A percentile compares a stretch with the other conserved stretches of the same genome.
Evolutionary conservation across 495 filamentous ascomycete genomes (phyloP).

Genomic region (Tuber magnatum): DNA sequence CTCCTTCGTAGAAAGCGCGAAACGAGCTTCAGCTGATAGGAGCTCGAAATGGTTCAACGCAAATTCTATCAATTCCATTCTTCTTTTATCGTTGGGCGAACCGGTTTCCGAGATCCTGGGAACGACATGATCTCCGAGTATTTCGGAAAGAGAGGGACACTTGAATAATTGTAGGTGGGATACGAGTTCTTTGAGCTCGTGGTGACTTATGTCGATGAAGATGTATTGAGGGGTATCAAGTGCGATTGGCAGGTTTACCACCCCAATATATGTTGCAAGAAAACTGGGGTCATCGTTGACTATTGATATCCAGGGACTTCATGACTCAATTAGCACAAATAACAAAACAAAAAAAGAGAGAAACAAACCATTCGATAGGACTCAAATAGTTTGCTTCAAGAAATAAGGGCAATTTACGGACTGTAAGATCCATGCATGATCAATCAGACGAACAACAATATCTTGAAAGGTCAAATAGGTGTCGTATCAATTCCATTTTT

Average conservation of each 20-base stretch:
- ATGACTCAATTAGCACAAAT: constrained; percentile 1
- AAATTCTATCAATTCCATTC: constrained; percentile 16
- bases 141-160: constrained; percentile 14
- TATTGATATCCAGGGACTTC: constrained; percentile 27
- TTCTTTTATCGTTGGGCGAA: constrained; percentile 17
- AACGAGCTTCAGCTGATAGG: constrained; percentile 7
- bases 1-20: constrained; percentile 16
- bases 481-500: constrained; percentile 8
- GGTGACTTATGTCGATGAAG: constrained; percentile 26
- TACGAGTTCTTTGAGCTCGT: constrained; percentile 9
- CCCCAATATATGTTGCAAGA: constrained; percentile 14
- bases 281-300: background rate
- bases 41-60: constrained; percentile 6
- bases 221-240: constrained; percentile 15
- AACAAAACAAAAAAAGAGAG: background rate
- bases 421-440: constrained; percentile 4
- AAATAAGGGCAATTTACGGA: constrained; percentile 21
- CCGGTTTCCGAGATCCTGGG: constrained; percentile 13
- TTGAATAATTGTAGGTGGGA: constrained; percentile 8
- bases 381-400: background rate
- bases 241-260: constrained; percentile 11
- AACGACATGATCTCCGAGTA: constrained; percentile 24
- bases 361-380: constrained; percentile 5
- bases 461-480: constrained; percentile 7
- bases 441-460: background rate